Conservation (phyloP, 495 filamentous ascomycete genomes). For the Aspergillus diversus region DNA sequence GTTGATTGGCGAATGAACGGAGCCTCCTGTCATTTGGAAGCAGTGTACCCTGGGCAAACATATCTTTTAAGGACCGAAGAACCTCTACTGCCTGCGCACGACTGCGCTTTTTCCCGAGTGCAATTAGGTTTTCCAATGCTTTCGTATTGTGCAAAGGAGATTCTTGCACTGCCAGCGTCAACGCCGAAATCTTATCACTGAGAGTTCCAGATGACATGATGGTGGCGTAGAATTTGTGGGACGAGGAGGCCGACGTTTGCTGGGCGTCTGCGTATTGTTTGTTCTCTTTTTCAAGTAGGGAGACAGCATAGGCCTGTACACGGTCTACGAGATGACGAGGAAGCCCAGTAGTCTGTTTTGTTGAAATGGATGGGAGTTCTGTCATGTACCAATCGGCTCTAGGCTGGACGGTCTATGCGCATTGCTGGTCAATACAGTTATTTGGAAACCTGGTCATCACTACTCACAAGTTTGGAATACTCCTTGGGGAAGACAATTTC, state of each 20-base stretch:
- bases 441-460: not conserved
- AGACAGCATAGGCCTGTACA: slow-evolving; percentile 73
- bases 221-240: slow-evolving; percentile 90
- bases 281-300: slow-evolving; percentile 75
- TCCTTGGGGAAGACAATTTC: slow-evolving; percentile 42
- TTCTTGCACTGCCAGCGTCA: slow-evolving; percentile 92
- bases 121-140: slow-evolving; percentile 79
- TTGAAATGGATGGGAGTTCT: slow-evolving; percentile 59
- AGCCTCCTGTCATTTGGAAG: slow-evolving; percentile 83
- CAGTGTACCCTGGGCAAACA: slow-evolving; percentile 84
- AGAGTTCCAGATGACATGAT: slow-evolving; percentile 97
- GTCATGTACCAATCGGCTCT: slow-evolving; percentile 84
- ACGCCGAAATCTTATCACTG: slow-evolving; percentile 92
- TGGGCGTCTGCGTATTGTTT: slow-evolving; percentile 59
- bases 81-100: slow-evolving; percentile 93
- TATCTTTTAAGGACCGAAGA: slow-evolving; percentile 87
- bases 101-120: slow-evolving; percentile 82
- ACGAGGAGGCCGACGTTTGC: slow-evolving; percentile 66
- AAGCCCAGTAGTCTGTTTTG: slow-evolving; percentile 51
- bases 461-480: slow-evolving; percentile 48
- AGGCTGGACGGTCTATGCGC: slow-evolving; percentile 67
- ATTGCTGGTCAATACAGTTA: slow-evolving; percentile 27
- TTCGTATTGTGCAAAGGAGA: slow-evolving; percentile 92
- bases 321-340: slow-evolving; percentile 66
- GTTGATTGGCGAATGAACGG: slow-evolving; percentile 76